Evolutionary conservation across 805 yeast species (phyloP), one percentile per base, ranked within the genome.

Genomic region (Spathaspora sp.): DNA sequence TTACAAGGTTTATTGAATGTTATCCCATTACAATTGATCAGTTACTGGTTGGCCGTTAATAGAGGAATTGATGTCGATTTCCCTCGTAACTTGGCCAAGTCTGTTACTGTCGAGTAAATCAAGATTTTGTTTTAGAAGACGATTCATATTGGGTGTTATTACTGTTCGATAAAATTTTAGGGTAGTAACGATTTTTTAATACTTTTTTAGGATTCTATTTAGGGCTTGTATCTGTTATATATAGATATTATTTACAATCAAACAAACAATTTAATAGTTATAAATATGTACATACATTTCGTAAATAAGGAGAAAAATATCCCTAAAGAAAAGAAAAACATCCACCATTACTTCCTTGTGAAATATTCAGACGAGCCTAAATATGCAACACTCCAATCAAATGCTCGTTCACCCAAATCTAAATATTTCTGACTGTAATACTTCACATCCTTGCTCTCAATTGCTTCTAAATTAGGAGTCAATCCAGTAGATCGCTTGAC

Each of bases 1-100:
- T 79, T 94, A 70, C 99, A 94, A 78, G 99, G 99, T 46, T 77
- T 94, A 63, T 77, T 94, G 65, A 94, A 93, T 66, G 96, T 94
- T 57, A 82, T 94, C 62, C 99, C 99, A 51, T 71, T 94, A 67
- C 99, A 94, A 72, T 79, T 94, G 70, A 91, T 92, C 83, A 87
- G 97, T 65, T 94, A 94, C 76, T 92, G 97, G 94, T 80, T 94
- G 64, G 97, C 99, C 50, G 93, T 90, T 50, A 84, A 86, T 72
- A 88, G 93, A 67, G 98, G 97, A 42, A 86, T 89, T 60, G 96
- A 94, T 66, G 99, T 96, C 52, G 99, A 94, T 71, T 93, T 93
- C 85, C 99, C 99, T 59, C 85, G 99, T 75, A 94, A 94, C 77
- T 81, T 94, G 74, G 99, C 99, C 57, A 94, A 94, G 78, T 87